Conservation (phyloP, 805 yeast genomes). For the Candida incommunis region DNA sequence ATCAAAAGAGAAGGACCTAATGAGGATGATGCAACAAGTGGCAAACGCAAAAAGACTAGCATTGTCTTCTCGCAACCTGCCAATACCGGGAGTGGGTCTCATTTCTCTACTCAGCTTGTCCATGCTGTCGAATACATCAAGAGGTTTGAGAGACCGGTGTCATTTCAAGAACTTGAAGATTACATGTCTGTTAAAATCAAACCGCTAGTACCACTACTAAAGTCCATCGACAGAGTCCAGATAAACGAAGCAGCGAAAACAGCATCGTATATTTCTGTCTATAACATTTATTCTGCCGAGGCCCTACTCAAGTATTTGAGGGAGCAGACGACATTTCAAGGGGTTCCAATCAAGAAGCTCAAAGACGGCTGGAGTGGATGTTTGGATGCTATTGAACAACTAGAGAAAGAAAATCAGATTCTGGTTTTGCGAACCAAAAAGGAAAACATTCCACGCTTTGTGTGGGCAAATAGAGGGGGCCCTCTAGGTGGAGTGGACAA, state of each 20-base stretch:
- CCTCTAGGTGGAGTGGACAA: conserved; percentile 58
- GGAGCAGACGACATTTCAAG: conserved; percentile 75
- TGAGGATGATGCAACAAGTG: conserved; percentile 8
- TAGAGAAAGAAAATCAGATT: conserved; percentile 65
- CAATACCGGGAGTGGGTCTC: conserved; percentile 31
- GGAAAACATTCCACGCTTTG: conserved; percentile 82
- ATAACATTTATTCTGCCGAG: conserved; percentile 69
- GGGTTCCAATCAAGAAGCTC: conserved; percentile 64
- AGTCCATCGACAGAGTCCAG: conserved; percentile 63
- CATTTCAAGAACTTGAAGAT: conserved; percentile 47
- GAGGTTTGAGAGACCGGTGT: conserved; percentile 49
- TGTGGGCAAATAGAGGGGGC: conserved; percentile 83
- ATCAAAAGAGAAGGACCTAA: conserved; percentile 9
- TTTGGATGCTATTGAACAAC: conserved; percentile 55
- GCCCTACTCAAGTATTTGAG: conserved; percentile 64
- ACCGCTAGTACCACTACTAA: conserved; percentile 55
- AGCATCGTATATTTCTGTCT: conserved; percentile 76
- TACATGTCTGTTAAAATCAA: conserved; percentile 50
- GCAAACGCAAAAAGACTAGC: conserved; percentile 13
- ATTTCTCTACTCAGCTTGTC: conserved; percentile 73
- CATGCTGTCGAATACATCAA: conserved; percentile 87
- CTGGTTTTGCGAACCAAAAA: conserved; percentile 82
- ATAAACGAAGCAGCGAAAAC: conserved; percentile 49
- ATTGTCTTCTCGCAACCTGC: conserved; percentile 22
- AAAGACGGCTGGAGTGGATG: conserved; percentile 95